Evolutionary conservation across 768 basidiomycete genomes (phyloP).

Genomic region (Russula sp.): DNA sequence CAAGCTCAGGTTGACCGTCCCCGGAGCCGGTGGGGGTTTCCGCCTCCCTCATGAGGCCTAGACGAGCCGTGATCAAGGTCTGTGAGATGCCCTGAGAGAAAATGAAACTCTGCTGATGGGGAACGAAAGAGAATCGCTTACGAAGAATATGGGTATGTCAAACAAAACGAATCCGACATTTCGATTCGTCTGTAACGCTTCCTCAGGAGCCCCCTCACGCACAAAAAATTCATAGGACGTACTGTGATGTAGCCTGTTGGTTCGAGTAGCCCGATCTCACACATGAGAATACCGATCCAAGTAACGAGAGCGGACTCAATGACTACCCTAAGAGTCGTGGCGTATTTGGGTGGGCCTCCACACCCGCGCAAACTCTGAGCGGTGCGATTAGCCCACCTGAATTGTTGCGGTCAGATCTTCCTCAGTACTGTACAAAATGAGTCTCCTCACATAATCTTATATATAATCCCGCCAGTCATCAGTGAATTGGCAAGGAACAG

Average conservation of each 20-base stretch:
- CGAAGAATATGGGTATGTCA: conserved; percentile 10
- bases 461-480: conserved; percentile 23
- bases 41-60: conserved; percentile 19
- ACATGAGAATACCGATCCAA: conserved; percentile 25
- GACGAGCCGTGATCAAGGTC: conserved; percentile 23
- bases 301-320: conserved; percentile 25
- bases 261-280: conserved; percentile 22
- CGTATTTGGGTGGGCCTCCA: not conserved
- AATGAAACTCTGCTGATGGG: not conserved
- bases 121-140: not conserved
- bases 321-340: conserved; percentile 14
- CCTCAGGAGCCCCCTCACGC: not conserved
- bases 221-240: not conserved
- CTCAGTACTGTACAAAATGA: not conserved
- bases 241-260: conserved; percentile 22
- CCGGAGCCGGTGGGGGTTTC: too few relatives aligned
- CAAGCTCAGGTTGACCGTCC: too few relatives aligned
- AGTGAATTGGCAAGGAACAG: conserved; percentile 24
- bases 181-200: not conserved
- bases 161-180: conserved; percentile 1
- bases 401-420: not conserved
- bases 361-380: not conserved
- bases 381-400: not conserved
- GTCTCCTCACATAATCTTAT: conserved; percentile 21
- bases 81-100: conserved; percentile 24